These are phyloP conservation scores for Musa beccarii DNA, from an alignment of 176 grass and related monocot genomes.

Conservation along the genomic window DNA sequence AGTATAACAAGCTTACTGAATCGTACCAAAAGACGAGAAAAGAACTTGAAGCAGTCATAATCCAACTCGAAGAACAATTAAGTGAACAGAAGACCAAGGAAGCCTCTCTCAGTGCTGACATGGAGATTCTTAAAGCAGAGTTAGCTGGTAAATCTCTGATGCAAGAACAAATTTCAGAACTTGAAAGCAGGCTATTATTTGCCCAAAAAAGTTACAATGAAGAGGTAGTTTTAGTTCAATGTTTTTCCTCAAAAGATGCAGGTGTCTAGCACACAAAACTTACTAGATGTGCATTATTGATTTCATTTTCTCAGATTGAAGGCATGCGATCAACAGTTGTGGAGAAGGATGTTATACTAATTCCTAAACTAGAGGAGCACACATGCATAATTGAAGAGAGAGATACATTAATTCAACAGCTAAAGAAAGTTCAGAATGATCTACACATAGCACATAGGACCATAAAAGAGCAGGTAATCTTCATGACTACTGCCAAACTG, in stretches of 20 bases:
- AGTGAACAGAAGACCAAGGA: slow-evolving; percentile 25
- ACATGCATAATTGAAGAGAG: slow-evolving; percentile 40
- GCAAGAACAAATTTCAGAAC: slow-evolving; percentile 68
- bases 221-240: slow-evolving; percentile 40
- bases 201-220: slow-evolving; percentile 76
- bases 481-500: background rate
- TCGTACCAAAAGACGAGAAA: slow-evolving; percentile 53
- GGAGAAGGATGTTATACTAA: slow-evolving; percentile 58
- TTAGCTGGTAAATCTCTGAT: slow-evolving; percentile 54
- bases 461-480: slow-evolving; percentile 75
- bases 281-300: background rate
- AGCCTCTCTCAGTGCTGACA: background rate
- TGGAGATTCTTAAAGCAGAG: slow-evolving; percentile 18
- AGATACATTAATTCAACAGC: slow-evolving; percentile 42
- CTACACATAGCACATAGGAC: slow-evolving; percentile 54
- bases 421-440: slow-evolving; percentile 57
- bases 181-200: slow-evolving; percentile 58
- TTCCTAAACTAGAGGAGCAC: slow-evolving; percentile 54
- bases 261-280: background rate
- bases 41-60: slow-evolving; percentile 53
- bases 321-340: slow-evolving; percentile 56
- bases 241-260: slow-evolving; percentile 1
- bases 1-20: slow-evolving; percentile 50
- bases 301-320: slow-evolving; percentile 47
- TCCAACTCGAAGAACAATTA: slow-evolving; percentile 51